Base-by-base conservation (phyloP, 2,329 filamentous ascomycete genomes). In the Colletotrichum paranaense region DNA sequence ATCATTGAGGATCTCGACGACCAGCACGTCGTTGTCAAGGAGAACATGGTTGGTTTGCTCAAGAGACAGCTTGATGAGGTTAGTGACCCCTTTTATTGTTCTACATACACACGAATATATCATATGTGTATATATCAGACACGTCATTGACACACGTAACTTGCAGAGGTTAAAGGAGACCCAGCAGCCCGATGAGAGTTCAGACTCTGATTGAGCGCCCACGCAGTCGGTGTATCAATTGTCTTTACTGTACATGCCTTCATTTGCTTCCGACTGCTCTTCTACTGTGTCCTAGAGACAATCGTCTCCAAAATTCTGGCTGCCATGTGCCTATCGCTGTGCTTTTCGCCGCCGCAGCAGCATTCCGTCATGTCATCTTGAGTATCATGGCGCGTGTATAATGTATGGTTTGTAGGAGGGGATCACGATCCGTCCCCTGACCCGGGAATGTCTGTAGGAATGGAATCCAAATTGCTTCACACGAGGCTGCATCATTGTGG, bases 1-100 rank as follows among this genome's bases (percentile, higher is more conserved):
- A 93, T 96, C 79, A 93, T 95, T 75, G 93, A 95, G 78, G 93
- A 95, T 75, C 88, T 95, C 1, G 93, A 95, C 82, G 93, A 95
- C 73, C 89, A 93, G 80, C 92, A 92, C 71, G 86, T 95, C 1
- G 86, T 96, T 3, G 89, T 95, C 68, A 94, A 95, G 82, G 92
- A 92, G 78, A 91, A 90, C 76, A 94, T 93, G 88, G 85, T 95
- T 64, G 85, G 87, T 1, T 82, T 89, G 72, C 85, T 96, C 76
- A 95, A 95, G 84, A 81, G 84, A 67, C 89, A 88, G 77, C 86
- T 96, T 12, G 92, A 95, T 73, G 88, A 92, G 64, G 93, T 94
- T 80, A 75, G 87, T 79, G 8, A n/a, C 30, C 14, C 77, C 60
- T 78, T 32, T 24, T n/a, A 9, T 5, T 56, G 68, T 65, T 26